A percentile compares a stretch with the other conserved stretches of the same genome.
Evolutionary conservation across 192 early-diverging fungal genomes (phyloP).

Genomic region (Podila verticillata): DNA sequence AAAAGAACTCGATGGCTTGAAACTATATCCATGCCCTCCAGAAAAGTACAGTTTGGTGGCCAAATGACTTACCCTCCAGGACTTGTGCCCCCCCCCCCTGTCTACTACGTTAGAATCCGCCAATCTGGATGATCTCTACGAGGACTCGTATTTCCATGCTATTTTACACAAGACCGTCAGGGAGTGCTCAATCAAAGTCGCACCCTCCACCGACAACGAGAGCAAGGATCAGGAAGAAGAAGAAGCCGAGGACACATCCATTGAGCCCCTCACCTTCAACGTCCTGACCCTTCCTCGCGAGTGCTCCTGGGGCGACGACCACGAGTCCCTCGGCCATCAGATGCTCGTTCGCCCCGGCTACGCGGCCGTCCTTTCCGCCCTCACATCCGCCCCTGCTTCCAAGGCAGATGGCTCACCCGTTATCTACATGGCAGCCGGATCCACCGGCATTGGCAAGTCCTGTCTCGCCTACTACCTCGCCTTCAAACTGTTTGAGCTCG

Average conservation of each 20-base stretch:
- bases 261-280: slow-evolving; percentile 1
- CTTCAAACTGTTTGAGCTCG: slow-evolving; percentile 23
- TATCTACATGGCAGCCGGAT: slow-evolving; percentile 31
- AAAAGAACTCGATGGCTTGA: background rate
- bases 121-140: slow-evolving; percentile 39
- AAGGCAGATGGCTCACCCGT: background rate
- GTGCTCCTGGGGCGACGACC: slow-evolving; percentile 44
- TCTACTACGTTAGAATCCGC: slow-evolving; percentile 17
- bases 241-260: background rate
- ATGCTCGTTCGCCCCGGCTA: slow-evolving; percentile 35
- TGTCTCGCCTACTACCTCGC: slow-evolving; percentile 35
- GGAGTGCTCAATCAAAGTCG: slow-evolving; percentile 7
- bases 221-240: background rate
- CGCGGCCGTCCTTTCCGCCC: slow-evolving; percentile 21
- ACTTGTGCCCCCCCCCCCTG: background rate
- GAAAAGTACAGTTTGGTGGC: background rate
- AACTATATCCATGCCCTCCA: too few species aligned
- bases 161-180: slow-evolving; percentile 32
- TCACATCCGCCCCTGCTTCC: background rate
- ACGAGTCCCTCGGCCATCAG: slow-evolving; percentile 17
- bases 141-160: slow-evolving; percentile 38
- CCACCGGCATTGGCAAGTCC: slow-evolving; percentile 29
- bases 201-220: background rate
- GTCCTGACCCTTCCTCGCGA: slow-evolving; percentile 23
- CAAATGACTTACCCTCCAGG: background rate